Evolutionary conservation across 2,329 filamentous ascomycete species (phyloP).

Genomic region (Neonectria magnoliae): DNA sequence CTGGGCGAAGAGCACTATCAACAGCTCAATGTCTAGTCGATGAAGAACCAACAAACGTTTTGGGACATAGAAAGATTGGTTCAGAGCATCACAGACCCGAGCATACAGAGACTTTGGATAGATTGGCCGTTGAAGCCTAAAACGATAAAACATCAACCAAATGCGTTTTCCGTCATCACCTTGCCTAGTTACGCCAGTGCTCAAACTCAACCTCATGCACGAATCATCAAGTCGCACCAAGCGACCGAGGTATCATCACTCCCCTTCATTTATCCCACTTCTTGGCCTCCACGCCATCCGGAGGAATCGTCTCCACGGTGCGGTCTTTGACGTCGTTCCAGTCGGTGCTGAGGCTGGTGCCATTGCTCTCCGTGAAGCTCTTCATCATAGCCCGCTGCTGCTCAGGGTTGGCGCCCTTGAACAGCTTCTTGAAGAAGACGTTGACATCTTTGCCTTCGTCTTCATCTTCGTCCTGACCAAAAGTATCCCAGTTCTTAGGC

Average conservation of each 20-base stretch:
- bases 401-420: slow-evolving; percentile 79
- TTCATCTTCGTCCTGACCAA: slow-evolving; percentile 67
- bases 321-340: slow-evolving; percentile 83
- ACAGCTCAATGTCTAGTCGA: slow-evolving; percentile 25
- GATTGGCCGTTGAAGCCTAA: slow-evolving; percentile 12
- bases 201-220: slow-evolving; percentile 10
- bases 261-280: slow-evolving; percentile 63
- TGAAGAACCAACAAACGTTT: neutral
- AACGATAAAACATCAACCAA: slow-evolving; percentile 10
- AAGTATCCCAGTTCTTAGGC: slow-evolving; percentile 91
- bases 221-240: slow-evolving; percentile 17
- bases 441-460: slow-evolving; percentile 73
- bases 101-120: slow-evolving; percentile 20
- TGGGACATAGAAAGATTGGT: neutral
- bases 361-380: slow-evolving; percentile 93
- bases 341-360: slow-evolving; percentile 90
- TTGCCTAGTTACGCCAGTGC: slow-evolving; percentile 32
- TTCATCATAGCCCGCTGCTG: slow-evolving; percentile 96
- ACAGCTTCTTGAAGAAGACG: slow-evolving; percentile 90
- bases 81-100: slow-evolving; percentile 2
- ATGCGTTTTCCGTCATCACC: slow-evolving; percentile 19
- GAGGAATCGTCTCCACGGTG: slow-evolving; percentile 77
- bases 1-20: slow-evolving; percentile 33
- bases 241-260: neutral
- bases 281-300: slow-evolving; percentile 81